Evolutionary conservation across 805 yeast species (phyloP).

Genomic region (Candida loeiensis): DNA sequence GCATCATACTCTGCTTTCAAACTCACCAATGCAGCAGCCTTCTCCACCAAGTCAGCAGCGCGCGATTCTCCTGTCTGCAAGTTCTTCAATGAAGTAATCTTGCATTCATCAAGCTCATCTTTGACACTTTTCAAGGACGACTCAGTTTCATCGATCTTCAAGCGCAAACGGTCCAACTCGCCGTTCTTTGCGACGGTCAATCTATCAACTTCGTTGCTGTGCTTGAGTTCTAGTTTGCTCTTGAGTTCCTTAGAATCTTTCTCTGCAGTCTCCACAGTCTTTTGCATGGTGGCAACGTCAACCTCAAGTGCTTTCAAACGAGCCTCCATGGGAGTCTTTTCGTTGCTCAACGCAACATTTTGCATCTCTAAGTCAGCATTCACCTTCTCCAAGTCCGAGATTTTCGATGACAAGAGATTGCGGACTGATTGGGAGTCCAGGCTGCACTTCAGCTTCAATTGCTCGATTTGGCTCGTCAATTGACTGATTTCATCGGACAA

Average conservation of each 20-base stretch:
- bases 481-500: constrained; percentile 10
- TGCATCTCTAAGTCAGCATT: constrained; percentile 5
- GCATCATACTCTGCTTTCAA: too few species aligned
- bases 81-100: neutral
- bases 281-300: neutral
- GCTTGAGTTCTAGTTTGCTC: constrained; percentile 20
- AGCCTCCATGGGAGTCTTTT: constrained; percentile 2
- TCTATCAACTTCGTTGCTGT: constrained; percentile 23
- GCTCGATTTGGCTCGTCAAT: constrained; percentile 7
- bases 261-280: constrained; percentile 7
- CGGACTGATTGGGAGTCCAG: constrained; percentile 3
- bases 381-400: constrained; percentile 6
- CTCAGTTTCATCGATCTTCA: constrained; percentile 1
- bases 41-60: neutral
- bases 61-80: neutral
- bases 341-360: constrained; percentile 6
- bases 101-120: constrained; percentile 1
- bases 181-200: constrained; percentile 21
- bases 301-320: neutral
- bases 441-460: constrained; percentile 11
- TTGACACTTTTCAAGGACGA: neutral
- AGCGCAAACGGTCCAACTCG: constrained; percentile 13
- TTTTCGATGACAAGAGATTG: neutral
- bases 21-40: neutral
- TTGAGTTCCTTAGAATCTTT: constrained; percentile 10